Base-by-base conservation (phyloP, 495 filamentous ascomycete species). In the Schizothecium vesticola region DNA sequence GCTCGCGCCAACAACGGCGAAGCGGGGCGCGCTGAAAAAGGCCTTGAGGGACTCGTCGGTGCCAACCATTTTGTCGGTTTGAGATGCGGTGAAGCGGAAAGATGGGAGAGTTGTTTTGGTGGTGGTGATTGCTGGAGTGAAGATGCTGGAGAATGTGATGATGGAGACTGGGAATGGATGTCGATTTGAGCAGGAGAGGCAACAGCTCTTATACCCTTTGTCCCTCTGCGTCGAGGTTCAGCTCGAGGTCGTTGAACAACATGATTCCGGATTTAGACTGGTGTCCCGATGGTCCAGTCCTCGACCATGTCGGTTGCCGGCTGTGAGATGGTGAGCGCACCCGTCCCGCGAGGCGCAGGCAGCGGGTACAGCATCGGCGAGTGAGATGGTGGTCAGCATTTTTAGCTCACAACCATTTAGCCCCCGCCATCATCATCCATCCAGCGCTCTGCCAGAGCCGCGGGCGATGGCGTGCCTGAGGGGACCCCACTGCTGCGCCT, bases 1-100 rank as follows among this genome's bases (percentile, higher is more conserved):
- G 80, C 89, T 92, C 6, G 95, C 95, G 68, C 94, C 94, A 43
- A 94, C 93, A 56, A 99, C 94, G 63, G 94, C 94, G 76, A 92
- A 99, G 70, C 85, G 83, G 36, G 90, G 86, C 21, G 91, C 90
- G 26, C 85, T 84, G 84, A 99, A 96, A 85, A 99, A 97, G 10
- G 84, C 82, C 66, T 86, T 86, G 58, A 93, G 89, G 29, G 87
- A 83, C 61, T 85, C 79, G 71, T 90, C 85, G 72, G 86, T 83
- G 62, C 82, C 72, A 74, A 83, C 82, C 66, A 75, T 78, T 28
- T 51, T 69, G 66, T 51, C 43, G 43, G 43, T n/a, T 51, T 51
- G 43, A 51, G 63, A 51, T 61, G 63, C 65, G 55, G 24, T 60
- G 22, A 61, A 56, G 56, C 43, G 43, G 63, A 67, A 36, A 55